Evolutionary conservation across 148 eudicot genomes (phyloP), one percentile per base, ranked within the genome.

Genomic region (Persicaria maculosa): DNA sequence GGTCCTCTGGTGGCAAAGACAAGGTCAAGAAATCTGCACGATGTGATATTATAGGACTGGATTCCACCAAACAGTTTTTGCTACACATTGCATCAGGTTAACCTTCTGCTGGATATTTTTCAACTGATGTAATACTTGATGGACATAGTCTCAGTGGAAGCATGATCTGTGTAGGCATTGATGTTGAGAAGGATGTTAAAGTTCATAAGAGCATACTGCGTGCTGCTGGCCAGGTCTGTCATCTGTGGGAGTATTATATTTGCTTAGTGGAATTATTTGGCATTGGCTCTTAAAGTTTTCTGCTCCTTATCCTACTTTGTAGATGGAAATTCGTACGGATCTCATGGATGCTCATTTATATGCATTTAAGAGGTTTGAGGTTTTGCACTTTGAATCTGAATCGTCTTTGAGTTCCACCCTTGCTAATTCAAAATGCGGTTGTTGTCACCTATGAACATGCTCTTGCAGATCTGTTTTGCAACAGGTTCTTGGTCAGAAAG

Each of bases 341-440:
- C 82, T 95, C 45, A 95, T 95, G 96, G 98, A 95, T 79, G 92
- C 98, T 82, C 98, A 95, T 80, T 82, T 95, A 80, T 95, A 95
- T 74, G 98, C 97, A 44, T 95, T 95, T 83, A 95, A 90, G 81
- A 95, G 98, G 97, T 92, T 79, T 74, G 89, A 79, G 72, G 64
- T 85, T 72, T 81, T 54, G 72, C 62, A 74, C 48, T 73, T 79
- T 73, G 17, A 61, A 68, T 79, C 55, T 48, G 7, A 36, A 58
- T 78, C 25, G 20, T 64, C 71, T 71, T 11, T 52, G 58, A 17
- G 6, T 74, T 74, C 17, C 70, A 36, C 19, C 70, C 70, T 4
- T 65, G 70, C 70, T 65, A 40, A 65, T 12, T 65, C 7, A 5
- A 45, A 48, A 40, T 71, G 19, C 52, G 55, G 17, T 12, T 76